Evolutionary conservation across 2,329 filamentous ascomycete genomes (phyloP).

Genomic region (Pseudogymnoascus sp.): DNA sequence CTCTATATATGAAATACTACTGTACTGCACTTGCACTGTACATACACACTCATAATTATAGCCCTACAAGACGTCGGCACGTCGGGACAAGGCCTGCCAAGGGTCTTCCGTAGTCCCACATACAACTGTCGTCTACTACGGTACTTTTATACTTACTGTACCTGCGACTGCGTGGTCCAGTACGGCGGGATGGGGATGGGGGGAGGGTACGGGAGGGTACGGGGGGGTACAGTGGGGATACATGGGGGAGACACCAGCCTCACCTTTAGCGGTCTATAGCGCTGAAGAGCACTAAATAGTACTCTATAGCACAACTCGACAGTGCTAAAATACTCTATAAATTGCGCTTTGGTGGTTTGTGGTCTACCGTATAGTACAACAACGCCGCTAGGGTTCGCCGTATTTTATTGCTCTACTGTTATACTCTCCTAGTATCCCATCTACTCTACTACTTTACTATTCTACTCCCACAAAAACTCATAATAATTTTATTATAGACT

Average conservation of each 20-base stretch:
- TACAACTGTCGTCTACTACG: too few relatives aligned
- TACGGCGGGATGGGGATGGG: neutral
- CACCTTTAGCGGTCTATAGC: neutral
- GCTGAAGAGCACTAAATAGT: too few relatives aligned
- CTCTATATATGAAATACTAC: neutral
- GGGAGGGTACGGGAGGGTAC: too few relatives aligned
- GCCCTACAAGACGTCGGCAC: neutral
- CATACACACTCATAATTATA: neutral
- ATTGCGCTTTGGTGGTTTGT: neutral
- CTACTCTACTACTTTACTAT: neutral
- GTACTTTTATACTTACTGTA: too few relatives aligned
- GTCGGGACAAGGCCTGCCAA: neutral
- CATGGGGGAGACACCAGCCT: neutral
- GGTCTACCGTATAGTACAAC: neutral
- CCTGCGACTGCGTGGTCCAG: neutral
- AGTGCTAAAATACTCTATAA: neutral
- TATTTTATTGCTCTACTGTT: neutral
- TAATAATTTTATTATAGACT: neutral
- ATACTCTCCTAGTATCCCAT: neutral
- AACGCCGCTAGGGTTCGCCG: neutral
- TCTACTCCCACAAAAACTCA: neutral
- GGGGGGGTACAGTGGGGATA: neutral
- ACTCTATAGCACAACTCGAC: neutral
- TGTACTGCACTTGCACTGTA: too few relatives aligned
- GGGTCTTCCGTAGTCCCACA: too few relatives aligned